These are phyloP conservation scores for Passalora sequoiae DNA, from an alignment of 2,329 filamentous ascomycete genomes.

Conservation along the genomic window DNA sequence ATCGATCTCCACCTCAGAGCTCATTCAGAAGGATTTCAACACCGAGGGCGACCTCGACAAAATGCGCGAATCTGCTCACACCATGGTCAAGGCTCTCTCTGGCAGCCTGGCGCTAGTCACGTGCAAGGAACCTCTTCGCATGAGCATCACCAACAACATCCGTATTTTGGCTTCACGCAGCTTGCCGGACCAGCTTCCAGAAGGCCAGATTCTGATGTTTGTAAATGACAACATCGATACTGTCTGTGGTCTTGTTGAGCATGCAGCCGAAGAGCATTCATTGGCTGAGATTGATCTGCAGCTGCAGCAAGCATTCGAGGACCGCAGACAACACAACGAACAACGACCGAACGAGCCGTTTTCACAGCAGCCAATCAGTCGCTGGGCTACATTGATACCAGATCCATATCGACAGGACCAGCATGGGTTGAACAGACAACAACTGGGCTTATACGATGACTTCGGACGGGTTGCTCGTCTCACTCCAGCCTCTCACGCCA, in stretches of 20 bases:
- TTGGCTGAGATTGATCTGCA: constrained; percentile 92
- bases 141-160: constrained; percentile 97
- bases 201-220: constrained; percentile 96
- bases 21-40: constrained; percentile 93
- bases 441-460: constrained; percentile 94
- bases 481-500: constrained; percentile 45
- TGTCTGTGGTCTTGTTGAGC: constrained; percentile 89
- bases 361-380: constrained; percentile 68
- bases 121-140: constrained; percentile 91
- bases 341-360: constrained; percentile 78
- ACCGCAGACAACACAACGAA: constrained; percentile 68
- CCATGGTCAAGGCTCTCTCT: constrained; percentile 90
- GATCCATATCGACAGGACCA: constrained; percentile 86
- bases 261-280: constrained; percentile 88
- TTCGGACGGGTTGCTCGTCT: constrained; percentile 79
- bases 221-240: constrained; percentile 96
- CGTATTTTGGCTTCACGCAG: constrained; percentile 66
- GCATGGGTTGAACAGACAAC: constrained; percentile 70
- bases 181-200: constrained; percentile 68
- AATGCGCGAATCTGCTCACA: constrained; percentile 78
- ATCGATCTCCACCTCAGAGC: constrained; percentile 90
- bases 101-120: constrained; percentile 95
- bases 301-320: constrained; percentile 73
- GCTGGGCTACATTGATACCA: constrained; percentile 90
- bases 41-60: constrained; percentile 87